These are phyloP conservation scores for Dactylonectria estremocensis DNA, from an alignment of 2,329 filamentous ascomycete genomes.

Conservation along the genomic window DNA sequence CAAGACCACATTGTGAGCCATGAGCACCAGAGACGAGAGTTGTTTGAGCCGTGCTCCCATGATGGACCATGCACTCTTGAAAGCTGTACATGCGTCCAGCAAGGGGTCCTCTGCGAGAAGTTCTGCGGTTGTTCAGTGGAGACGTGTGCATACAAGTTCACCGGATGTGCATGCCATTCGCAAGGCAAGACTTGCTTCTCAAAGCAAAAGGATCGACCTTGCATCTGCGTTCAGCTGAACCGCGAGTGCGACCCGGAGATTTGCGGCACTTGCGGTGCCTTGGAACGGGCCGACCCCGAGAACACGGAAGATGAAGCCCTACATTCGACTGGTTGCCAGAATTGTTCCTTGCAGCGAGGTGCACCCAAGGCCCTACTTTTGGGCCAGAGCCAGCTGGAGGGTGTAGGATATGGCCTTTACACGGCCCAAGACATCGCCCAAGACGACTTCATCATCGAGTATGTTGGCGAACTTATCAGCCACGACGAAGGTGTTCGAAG, in stretches of 20 bases:
- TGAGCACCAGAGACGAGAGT: slow-evolving; percentile 69
- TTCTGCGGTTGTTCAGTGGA: slow-evolving; percentile 76
- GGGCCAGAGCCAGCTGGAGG: slow-evolving; percentile 78
- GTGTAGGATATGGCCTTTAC: slow-evolving; percentile 83
- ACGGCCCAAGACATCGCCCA: slow-evolving; percentile 76
- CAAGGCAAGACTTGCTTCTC: slow-evolving; percentile 72
- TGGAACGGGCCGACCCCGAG: slow-evolving; percentile 77
- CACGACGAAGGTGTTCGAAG: slow-evolving; percentile 79
- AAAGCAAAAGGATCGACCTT: slow-evolving; percentile 72
- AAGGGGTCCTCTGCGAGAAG: slow-evolving; percentile 79
- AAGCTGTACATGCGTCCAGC: slow-evolving; percentile 75
- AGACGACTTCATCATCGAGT: slow-evolving; percentile 85
- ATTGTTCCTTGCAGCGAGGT: slow-evolving; percentile 80
- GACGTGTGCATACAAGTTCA: slow-evolving; percentile 74
- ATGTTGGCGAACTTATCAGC: slow-evolving; percentile 83
- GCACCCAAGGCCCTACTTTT: slow-evolving; percentile 76
- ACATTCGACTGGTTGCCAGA: slow-evolving; percentile 75
- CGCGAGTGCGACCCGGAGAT: slow-evolving; percentile 87
- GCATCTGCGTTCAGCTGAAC: slow-evolving; percentile 80
- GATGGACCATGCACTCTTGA: slow-evolving; percentile 74
- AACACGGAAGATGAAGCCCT: slow-evolving; percentile 73
- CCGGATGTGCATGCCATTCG: slow-evolving; percentile 75
- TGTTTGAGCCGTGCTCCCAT: slow-evolving; percentile 78
- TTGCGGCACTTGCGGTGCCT: slow-evolving; percentile 79
- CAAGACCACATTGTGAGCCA: slow-evolving; percentile 69